Base-by-base conservation (phyloP, 2,329 filamentous ascomycete species). In the Esteya vermicola region DNA sequence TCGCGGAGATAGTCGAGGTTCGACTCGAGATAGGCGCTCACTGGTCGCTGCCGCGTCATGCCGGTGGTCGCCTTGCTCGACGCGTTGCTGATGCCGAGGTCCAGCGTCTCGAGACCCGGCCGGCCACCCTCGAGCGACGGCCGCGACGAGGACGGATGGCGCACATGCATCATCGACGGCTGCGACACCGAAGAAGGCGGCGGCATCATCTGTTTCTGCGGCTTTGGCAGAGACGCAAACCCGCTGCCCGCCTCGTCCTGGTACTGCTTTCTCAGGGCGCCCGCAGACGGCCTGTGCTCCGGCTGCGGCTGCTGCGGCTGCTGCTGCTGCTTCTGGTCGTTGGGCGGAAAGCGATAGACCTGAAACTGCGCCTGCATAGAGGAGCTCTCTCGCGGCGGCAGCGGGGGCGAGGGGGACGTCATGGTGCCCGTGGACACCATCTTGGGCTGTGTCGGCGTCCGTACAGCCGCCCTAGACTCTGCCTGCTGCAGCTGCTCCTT, bases 1-100 rank as follows among this genome's bases (percentile, higher is more conserved):
- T 91, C 85, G 19, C 84, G 78, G 16, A 93, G 65, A 52, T 84
- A 85, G 43, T 93, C 86, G 39, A 91, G 67, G 52, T 81, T 86
- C 0, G 82, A 82, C 50, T 86, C 82, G 4, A 93, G 70, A 54
- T 88, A 85, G 26, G 84, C 83, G 56, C 88, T 95, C 1, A 76
- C 68, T 3, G 89, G 89, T 34, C 89, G 72, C 40, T 75, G 69
- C 45, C 79, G 76, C 6, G 51, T 50, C n/a, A n/a, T n/a, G n/a
- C n/a, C n/a, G n/a, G n/a, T n/a, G n/a, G n/a, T n/a, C 13, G 46
- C 44, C 22, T 50, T 43, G 10, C 56, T 49, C n/a, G 55, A 50
- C 12, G 49, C 69, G 57, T 71, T 77, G 1, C 76, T 72, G 9
- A 78, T 56, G 0, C 68, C 6, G 21, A 18, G 60, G 28, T 80